phyloP scores from a whole-genome alignment of 805 yeast species.

The Wickerhamiella nectarea region DNA sequence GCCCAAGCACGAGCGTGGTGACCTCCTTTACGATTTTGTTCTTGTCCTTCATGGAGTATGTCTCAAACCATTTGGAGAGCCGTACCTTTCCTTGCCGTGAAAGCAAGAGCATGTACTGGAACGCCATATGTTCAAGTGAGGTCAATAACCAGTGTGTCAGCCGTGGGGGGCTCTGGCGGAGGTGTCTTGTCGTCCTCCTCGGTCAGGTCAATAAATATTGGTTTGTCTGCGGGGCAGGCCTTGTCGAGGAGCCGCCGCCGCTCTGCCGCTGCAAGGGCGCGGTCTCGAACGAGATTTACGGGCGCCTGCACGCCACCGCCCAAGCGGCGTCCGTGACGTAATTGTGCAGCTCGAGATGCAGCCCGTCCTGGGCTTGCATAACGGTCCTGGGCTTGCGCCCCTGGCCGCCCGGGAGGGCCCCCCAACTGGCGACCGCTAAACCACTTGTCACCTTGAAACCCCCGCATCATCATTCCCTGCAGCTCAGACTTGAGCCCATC shows the following conservation, averaged over 20 bases:
- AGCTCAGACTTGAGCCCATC: constrained; percentile 46
- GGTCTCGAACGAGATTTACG: constrained; percentile 23
- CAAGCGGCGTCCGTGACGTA: constrained; percentile 2
- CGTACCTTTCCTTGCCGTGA: constrained; percentile 94
- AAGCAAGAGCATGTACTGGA: constrained; percentile 65
- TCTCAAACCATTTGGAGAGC: constrained; percentile 82
- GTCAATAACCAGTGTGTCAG: constrained; percentile 10
- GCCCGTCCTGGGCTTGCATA: not conserved
- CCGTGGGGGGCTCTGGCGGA: too few relatives aligned
- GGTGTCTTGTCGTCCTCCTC: not conserved
- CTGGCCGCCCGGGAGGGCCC: constrained; percentile 10
- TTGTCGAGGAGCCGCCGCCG: constrained; percentile 30
- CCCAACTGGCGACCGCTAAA: constrained; percentile 39
- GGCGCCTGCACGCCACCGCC: constrained; percentile 1
- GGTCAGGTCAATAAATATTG: constrained; percentile 7
- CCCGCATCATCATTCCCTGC: constrained; percentile 29
- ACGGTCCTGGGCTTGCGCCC: too few relatives aligned
- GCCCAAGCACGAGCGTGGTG: constrained; percentile 66
- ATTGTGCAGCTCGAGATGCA: constrained; percentile 7
- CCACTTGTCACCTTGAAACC: constrained; percentile 35
- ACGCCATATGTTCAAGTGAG: constrained; percentile 37
- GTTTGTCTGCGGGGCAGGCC: constrained; percentile 14
- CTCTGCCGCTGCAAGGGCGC: constrained; percentile 50
- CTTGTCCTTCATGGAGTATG: constrained; percentile 75
- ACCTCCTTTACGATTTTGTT: constrained; percentile 71